A percentile compares a stretch with the other conserved stretches of the same genome.
Evolutionary conservation across 768 basidiomycete species (phyloP).

Genomic region (Hypsizygus marmoreus): DNA sequence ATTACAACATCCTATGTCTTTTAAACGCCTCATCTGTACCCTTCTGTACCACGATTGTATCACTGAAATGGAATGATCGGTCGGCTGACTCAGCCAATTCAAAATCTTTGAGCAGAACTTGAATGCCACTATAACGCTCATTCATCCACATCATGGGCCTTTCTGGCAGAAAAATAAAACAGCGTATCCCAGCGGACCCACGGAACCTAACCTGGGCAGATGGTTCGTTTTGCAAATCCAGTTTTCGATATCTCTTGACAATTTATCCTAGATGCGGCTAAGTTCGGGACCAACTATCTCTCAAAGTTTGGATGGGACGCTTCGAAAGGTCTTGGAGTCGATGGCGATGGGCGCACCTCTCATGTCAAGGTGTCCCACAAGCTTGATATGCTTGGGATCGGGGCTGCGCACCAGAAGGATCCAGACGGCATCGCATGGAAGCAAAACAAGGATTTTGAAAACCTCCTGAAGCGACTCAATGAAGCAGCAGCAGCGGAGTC

Average conservation of each 20-base stretch:
- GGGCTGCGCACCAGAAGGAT: slow-evolving; percentile 66
- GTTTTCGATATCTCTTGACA: slow-evolving; percentile 25
- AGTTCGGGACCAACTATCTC: slow-evolving; percentile 83
- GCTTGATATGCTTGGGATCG: slow-evolving; percentile 85
- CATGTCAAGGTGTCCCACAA: slow-evolving; percentile 82
- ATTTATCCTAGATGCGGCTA: slow-evolving; percentile 63
- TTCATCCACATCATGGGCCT: slow-evolving; percentile 62
- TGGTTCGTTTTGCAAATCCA: slow-evolving; percentile 45
- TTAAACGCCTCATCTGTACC: not conserved
- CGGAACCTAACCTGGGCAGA: slow-evolving; percentile 84
- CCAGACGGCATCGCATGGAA: slow-evolving; percentile 82
- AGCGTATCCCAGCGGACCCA: slow-evolving; percentile 78
- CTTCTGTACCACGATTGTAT: not conserved
- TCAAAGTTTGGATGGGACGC: slow-evolving; percentile 85
- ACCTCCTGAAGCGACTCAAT: slow-evolving; percentile 68
- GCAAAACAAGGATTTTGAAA: slow-evolving; percentile 84
- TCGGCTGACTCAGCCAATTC: slow-evolving; percentile 2
- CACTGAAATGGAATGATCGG: not conserved
- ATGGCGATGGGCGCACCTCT: slow-evolving; percentile 68
- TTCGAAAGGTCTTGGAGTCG: slow-evolving; percentile 71
- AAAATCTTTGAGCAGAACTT: not conserved
- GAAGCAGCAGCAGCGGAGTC: slow-evolving; percentile 19
- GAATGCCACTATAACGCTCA: not conserved
- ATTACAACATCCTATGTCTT: too few species aligned
- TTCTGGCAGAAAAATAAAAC: slow-evolving; percentile 74